Evolutionary conservation across 441 rosid genomes (phyloP).

Genomic region (Arabidopsis lyrata): DNA sequence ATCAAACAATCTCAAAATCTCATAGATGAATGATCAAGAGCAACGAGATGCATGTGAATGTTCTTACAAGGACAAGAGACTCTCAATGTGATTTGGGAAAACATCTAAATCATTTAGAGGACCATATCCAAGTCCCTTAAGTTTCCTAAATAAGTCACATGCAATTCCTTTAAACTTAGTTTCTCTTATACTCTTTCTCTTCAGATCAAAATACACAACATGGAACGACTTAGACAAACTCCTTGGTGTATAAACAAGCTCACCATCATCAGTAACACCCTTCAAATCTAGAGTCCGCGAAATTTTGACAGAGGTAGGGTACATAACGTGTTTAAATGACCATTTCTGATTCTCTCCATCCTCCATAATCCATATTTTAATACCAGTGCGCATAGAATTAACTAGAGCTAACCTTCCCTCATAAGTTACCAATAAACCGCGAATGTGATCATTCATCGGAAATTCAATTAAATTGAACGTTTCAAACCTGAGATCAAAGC

Average conservation of each 20-base stretch:
- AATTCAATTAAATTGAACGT: not conserved
- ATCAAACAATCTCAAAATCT: not conserved
- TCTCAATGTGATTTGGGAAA: slow-evolving; percentile 3
- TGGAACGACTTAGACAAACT: not conserved
- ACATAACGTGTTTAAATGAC: not conserved
- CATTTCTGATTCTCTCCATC: not conserved
- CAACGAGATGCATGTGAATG: not conserved
- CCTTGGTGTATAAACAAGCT: not conserved
- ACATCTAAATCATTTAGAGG: not conserved
- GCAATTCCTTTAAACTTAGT: not conserved
- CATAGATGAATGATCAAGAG: too few relatives aligned
- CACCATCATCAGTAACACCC: not conserved
- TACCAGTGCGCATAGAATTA: not conserved
- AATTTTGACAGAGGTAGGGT: not conserved
- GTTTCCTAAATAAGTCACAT: not conserved
- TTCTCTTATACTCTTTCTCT: not conserved
- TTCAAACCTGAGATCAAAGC: not conserved
- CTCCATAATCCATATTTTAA: not conserved
- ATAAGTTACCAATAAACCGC: not conserved
- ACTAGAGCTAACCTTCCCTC: not conserved
- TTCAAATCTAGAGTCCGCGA: not conserved
- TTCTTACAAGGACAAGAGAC: not conserved
- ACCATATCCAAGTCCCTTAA: not conserved
- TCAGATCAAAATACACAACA: not conserved
- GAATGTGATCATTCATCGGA: not conserved